Evolutionary conservation across 1,139 yeast genomes (phyloP).

Genomic region (Eremothecium cymbalariae): DNA sequence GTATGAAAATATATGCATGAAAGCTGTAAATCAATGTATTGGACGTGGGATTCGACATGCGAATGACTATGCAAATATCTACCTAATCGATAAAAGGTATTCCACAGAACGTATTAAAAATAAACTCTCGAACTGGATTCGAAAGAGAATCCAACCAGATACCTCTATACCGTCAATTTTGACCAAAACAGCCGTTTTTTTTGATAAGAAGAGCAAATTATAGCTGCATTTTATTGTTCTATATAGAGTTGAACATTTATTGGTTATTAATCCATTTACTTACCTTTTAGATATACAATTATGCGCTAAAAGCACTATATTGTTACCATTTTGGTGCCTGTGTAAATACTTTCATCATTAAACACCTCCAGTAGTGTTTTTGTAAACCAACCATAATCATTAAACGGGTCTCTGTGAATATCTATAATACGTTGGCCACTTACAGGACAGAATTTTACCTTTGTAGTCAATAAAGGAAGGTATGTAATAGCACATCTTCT

Average conservation of each 20-base stretch:
- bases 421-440: conserved; percentile 32
- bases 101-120: conserved; percentile 39
- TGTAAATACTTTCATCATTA: conserved; percentile 24
- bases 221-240: no score
- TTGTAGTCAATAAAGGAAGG: conserved; percentile 33
- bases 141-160: conserved; percentile 34
- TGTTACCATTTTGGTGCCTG: conserved; percentile 21
- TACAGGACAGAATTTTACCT: conserved; percentile 33
- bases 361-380: conserved; percentile 23
- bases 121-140: conserved; percentile 77
- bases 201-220: conserved; percentile 9
- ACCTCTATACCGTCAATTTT: conserved; percentile 16
- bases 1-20: conserved; percentile 83
- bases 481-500: conserved; percentile 33
- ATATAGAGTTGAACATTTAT: conserved; percentile 1
- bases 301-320: neutral
- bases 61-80: conserved; percentile 70
- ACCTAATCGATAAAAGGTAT: conserved; percentile 63
- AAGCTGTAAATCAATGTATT: conserved; percentile 85
- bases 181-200: conserved; percentile 18
- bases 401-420: conserved; percentile 23
- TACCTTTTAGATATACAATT: neutral
- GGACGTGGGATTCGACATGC: conserved; percentile 88
- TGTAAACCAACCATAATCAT: conserved; percentile 32
- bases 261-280: neutral